Conservation (phyloP, 805 yeast species). For the Nakazawaea sp. region DNA sequence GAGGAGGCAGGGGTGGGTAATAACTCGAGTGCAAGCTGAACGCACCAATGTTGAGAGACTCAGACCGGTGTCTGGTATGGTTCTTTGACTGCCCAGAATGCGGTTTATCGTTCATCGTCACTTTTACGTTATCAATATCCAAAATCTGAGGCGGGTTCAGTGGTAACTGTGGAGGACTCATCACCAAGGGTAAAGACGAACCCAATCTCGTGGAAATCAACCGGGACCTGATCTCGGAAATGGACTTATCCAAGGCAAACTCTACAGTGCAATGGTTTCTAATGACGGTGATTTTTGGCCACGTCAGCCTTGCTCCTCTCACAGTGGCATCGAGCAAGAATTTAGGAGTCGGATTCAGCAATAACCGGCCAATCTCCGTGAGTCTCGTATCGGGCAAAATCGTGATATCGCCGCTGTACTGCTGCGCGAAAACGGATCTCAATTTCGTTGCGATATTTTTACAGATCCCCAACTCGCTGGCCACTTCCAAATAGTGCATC, state of each 20-base stretch:
- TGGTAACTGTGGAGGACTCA: background rate
- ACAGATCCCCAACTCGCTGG: slow-evolving; percentile 70
- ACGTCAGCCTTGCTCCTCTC: slow-evolving; percentile 86
- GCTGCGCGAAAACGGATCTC: slow-evolving; percentile 73
- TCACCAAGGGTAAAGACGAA: background rate
- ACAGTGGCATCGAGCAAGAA: slow-evolving; percentile 62
- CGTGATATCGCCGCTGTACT: slow-evolving; percentile 90
- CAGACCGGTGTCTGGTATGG: slow-evolving; percentile 7
- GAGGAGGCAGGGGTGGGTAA: background rate
- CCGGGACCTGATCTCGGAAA: slow-evolving; percentile 58
- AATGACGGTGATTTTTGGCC: slow-evolving; percentile 87
- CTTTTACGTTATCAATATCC: background rate
- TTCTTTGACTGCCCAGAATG: background rate
- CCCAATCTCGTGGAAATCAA: slow-evolving; percentile 30
- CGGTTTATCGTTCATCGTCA: background rate
- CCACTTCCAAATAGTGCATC: slow-evolving; percentile 67
- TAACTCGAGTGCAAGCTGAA: background rate
- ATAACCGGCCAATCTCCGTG: slow-evolving; percentile 51
- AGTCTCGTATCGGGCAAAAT: slow-evolving; percentile 72
- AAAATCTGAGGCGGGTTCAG: background rate
- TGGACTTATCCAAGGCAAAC: slow-evolving; percentile 76
- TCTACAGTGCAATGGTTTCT: slow-evolving; percentile 88
- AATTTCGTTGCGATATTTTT: slow-evolving; percentile 67
- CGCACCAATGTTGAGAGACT: slow-evolving; percentile 2
- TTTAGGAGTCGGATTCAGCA: slow-evolving; percentile 77